phyloP scores from a whole-genome alignment of 371 early-diverging fungal species.

The Chytridium lagenaria region DNA sequence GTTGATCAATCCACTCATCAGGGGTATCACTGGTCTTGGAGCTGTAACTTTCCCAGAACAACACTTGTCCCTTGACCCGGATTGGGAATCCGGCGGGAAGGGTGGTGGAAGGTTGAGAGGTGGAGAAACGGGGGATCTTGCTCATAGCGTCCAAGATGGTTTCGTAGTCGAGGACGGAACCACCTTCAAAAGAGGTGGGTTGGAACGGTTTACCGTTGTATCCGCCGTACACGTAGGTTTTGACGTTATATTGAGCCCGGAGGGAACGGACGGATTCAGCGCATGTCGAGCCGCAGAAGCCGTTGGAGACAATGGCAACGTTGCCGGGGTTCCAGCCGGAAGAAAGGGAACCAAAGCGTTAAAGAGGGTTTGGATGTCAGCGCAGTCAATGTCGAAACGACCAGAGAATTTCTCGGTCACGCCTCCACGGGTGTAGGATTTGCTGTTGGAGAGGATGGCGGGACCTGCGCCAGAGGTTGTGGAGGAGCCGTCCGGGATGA shows the following conservation, averaged over 20 bases:
- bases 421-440: neutral
- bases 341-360: neutral
- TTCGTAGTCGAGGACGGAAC: constrained; percentile 6
- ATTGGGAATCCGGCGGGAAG: neutral
- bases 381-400: constrained; percentile 9
- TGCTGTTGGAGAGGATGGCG: neutral
- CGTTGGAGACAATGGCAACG: constrained; percentile 38
- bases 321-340: constrained; percentile 18
- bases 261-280: constrained; percentile 36
- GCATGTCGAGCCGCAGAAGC: constrained; percentile 47
- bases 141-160: neutral
- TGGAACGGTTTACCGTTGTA: neutral
- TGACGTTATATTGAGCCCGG: constrained; percentile 36
- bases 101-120: neutral
- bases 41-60: constrained; percentile 8
- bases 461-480: neutral
- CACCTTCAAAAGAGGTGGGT: neutral
- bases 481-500: neutral
- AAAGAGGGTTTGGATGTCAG: neutral
- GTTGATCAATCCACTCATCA: neutral
- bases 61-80: neutral
- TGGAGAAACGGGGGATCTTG: neutral
- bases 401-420: constrained; percentile 3
- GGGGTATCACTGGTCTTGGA: no score
- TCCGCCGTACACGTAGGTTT: neutral